phyloP scores from a whole-genome alignment of 345 rosid species.

The Acer yangbiense region DNA sequence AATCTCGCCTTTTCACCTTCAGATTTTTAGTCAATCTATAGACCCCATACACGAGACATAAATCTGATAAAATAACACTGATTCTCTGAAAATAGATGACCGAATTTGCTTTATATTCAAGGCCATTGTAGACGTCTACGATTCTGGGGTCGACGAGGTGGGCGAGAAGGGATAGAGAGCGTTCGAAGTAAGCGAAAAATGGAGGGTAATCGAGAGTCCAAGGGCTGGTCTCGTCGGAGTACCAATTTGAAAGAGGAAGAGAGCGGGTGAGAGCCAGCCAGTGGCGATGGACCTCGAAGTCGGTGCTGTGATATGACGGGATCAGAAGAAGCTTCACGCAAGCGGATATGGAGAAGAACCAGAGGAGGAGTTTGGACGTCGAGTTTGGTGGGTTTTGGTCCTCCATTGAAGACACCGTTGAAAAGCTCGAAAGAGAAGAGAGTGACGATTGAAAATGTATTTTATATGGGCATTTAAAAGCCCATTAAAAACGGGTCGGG shows the following conservation, averaged over 20 bases:
- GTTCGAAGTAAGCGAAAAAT: constrained; percentile 74
- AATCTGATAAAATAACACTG: constrained; percentile 74
- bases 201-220: constrained; percentile 99
- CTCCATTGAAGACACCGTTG: constrained; percentile 16
- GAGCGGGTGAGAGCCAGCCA: constrained; percentile 90
- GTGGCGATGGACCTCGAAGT: constrained; percentile 94
- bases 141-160: constrained; percentile 63
- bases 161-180: constrained; percentile 59
- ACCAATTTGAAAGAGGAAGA: constrained; percentile 83
- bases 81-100: constrained; percentile 70
- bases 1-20: constrained; percentile 37
- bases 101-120: constrained; percentile 49
- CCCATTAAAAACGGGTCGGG: background rate
- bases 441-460: background rate
- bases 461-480: background rate
- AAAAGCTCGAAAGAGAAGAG: background rate
- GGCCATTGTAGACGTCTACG: constrained; percentile 60
- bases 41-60: constrained; percentile 58
- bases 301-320: constrained; percentile 83
- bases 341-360: constrained; percentile 63
- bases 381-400: background rate
- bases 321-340: constrained; percentile 70
- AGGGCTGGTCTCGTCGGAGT: constrained; percentile 78
- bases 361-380: constrained; percentile 39
- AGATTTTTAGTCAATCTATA: constrained; percentile 45